These are phyloP conservation scores for Sphaerobolus stellatus DNA, from an alignment of 1,284 basidiomycete genomes.

Conservation along the genomic window DNA sequence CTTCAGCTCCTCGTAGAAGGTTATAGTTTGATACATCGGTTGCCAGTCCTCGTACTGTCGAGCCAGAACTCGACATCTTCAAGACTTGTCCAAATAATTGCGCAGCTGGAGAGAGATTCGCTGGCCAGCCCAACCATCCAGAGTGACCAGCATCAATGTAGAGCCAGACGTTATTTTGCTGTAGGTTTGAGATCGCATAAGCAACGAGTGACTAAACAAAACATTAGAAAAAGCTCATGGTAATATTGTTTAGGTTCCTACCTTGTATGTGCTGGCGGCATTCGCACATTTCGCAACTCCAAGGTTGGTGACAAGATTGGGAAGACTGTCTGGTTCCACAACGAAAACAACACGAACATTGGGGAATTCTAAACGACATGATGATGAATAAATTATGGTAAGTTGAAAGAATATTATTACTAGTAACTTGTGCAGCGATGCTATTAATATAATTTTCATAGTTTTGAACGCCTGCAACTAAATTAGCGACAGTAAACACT, in stretches of 20 bases:
- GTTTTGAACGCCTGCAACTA: too few relatives aligned
- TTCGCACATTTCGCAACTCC: conserved; percentile 54
- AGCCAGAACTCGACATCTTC: conserved; percentile 47
- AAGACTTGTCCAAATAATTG: conserved; percentile 53
- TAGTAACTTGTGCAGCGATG: conserved; percentile 54
- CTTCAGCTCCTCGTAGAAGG: conserved; percentile 52
- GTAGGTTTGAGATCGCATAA: conserved; percentile 58
- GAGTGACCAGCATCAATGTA: conserved; percentile 64
- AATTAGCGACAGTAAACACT: background rate
- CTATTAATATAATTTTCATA: conserved; percentile 63
- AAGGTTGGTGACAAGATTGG: conserved; percentile 62
- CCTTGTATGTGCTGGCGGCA: conserved; percentile 53
- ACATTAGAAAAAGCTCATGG: background rate
- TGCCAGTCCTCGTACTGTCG: conserved; percentile 58
- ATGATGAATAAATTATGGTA: background rate
- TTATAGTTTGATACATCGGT: conserved; percentile 70
- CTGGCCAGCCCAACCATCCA: conserved; percentile 67
- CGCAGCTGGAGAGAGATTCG: conserved; percentile 59
- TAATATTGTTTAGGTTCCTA: conserved; percentile 16
- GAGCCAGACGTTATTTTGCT: conserved; percentile 54
- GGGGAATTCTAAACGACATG: conserved; percentile 45
- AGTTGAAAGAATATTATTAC: conserved; percentile 31
- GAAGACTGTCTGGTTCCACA: conserved; percentile 64
- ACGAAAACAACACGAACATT: conserved; percentile 61
- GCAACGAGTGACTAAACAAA: conserved; percentile 42